Evolutionary conservation across 495 filamentous ascomycete genomes (phyloP).

Genomic region (Annulohypoxylon bovei): DNA sequence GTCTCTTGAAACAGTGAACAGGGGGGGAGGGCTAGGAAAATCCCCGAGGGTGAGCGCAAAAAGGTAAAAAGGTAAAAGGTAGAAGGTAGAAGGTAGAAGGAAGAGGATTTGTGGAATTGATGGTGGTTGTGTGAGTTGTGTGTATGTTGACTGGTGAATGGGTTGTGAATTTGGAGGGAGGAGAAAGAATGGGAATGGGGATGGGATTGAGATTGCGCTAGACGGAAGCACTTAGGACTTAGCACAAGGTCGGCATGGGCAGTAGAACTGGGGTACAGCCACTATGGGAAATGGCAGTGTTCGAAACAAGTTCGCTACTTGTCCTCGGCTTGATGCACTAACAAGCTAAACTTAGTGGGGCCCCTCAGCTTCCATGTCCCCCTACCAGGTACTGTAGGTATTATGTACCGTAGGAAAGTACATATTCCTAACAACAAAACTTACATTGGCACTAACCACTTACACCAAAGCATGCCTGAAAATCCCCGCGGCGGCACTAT

Average conservation of each 20-base stretch:
- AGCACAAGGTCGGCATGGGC: slow-evolving; percentile 34
- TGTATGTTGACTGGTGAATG: slow-evolving; percentile 47
- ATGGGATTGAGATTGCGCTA: slow-evolving; percentile 44
- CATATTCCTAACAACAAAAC: neutral
- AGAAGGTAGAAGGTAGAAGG: slow-evolving; percentile 13
- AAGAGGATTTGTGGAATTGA: slow-evolving; percentile 32
- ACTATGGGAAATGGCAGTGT: slow-evolving; percentile 44
- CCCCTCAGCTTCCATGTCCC: slow-evolving; percentile 19
- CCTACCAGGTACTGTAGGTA: neutral
- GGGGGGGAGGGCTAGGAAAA: slow-evolving; percentile 18
- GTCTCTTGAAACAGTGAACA: slow-evolving; percentile 35
- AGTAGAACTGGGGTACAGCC: slow-evolving; percentile 43
- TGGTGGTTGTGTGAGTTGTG: slow-evolving; percentile 31
- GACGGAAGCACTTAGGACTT: slow-evolving; percentile 32
- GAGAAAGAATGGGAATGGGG: slow-evolving; percentile 37
- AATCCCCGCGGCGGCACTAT: neutral
- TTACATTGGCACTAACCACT: neutral
- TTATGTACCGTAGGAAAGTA: neutral
- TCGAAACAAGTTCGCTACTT: slow-evolving; percentile 45
- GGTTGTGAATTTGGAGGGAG: slow-evolving; percentile 32
- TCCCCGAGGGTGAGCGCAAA: slow-evolving; percentile 28
- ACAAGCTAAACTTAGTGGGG: slow-evolving; percentile 30
- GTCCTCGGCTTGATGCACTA: slow-evolving; percentile 37
- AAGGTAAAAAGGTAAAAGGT: slow-evolving; percentile 27
- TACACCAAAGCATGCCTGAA: slow-evolving; percentile 14